phyloP scores from a whole-genome alignment of 306 rosid species.

The Malus sylvestris region DNA sequence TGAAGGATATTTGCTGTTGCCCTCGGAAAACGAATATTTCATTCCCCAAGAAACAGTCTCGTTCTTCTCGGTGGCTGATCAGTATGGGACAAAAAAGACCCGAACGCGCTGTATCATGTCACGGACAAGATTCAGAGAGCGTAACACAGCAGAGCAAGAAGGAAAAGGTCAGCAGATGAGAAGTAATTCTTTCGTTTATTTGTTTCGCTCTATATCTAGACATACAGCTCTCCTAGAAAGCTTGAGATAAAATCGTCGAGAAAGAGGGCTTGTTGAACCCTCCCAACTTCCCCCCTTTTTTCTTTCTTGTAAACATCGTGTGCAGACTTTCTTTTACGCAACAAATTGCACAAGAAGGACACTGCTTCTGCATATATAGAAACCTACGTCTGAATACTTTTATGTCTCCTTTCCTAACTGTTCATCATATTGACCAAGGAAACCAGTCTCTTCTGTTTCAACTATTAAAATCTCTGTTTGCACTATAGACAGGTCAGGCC shows the following conservation, averaged over 20 bases:
- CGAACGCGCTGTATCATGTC: neutral
- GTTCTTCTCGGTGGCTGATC: constrained; percentile 2
- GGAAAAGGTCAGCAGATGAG: neutral
- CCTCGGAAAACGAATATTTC: constrained; percentile 24
- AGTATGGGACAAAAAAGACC: neutral
- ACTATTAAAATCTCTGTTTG: neutral
- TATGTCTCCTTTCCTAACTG: neutral
- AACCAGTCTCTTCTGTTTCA: neutral
- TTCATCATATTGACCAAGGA: neutral
- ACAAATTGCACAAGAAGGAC: neutral
- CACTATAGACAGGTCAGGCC: neutral
- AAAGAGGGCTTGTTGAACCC: neutral
- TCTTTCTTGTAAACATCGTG: neutral
- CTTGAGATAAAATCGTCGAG: neutral
- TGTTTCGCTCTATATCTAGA: neutral
- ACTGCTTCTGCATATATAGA: neutral
- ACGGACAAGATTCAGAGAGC: neutral
- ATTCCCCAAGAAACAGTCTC: constrained; percentile 26
- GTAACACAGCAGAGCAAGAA: neutral
- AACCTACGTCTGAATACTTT: neutral
- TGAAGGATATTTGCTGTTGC: constrained; percentile 20
- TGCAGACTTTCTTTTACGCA: neutral
- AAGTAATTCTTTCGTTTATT: neutral
- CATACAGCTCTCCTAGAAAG: neutral
- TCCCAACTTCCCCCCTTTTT: neutral